Evolutionary conservation across 177 flowering plant genomes (phyloP).

Genomic region (Vitis hybrid): DNA sequence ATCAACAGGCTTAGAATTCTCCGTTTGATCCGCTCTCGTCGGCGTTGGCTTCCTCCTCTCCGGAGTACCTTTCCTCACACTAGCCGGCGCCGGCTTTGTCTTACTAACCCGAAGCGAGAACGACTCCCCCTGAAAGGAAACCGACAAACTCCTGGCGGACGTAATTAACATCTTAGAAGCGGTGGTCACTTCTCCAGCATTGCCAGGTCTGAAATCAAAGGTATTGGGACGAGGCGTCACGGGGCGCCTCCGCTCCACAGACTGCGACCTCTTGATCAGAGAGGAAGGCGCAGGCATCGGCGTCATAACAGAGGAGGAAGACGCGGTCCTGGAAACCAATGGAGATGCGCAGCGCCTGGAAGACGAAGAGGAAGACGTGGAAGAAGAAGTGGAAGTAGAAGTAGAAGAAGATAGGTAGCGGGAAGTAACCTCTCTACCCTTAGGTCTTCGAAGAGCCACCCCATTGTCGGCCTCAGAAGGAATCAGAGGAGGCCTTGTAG

Average conservation of each 20-base stretch:
- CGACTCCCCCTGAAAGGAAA: conserved; percentile 81
- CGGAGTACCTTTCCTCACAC: conserved; percentile 46
- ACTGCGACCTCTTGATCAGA: conserved; percentile 53
- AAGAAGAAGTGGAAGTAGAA: conserved; percentile 11
- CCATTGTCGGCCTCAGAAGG: conserved; percentile 53
- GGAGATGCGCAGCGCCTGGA: conserved; percentile 43
- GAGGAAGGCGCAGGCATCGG: conserved; percentile 23
- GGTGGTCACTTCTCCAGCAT: conserved; percentile 22
- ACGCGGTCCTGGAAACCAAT: conserved; percentile 28
- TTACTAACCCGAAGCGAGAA: conserved; percentile 53
- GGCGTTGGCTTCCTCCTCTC: conserved; percentile 48
- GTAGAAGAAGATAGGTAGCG: conserved; percentile 49
- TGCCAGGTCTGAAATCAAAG: conserved; percentile 28
- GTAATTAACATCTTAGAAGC: conserved; percentile 52
- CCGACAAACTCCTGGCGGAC: conserved; percentile 67
- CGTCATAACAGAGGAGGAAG: conserved; percentile 19
- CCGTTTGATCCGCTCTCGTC: conserved; percentile 33
- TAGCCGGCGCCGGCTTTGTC: conserved; percentile 41
- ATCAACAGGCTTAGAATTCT: conserved; percentile 50
- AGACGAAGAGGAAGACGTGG: conserved; percentile 21
- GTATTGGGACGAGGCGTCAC: conserved; percentile 39
- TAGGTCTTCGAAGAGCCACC: conserved; percentile 34
- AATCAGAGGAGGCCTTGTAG: conserved; percentile 44
- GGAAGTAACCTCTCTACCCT: conserved; percentile 52
- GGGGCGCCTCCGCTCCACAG: conserved; percentile 58